Evolutionary conservation across 2,329 filamentous ascomycete species (phyloP).

Genomic region (Trichoderma sp.): DNA sequence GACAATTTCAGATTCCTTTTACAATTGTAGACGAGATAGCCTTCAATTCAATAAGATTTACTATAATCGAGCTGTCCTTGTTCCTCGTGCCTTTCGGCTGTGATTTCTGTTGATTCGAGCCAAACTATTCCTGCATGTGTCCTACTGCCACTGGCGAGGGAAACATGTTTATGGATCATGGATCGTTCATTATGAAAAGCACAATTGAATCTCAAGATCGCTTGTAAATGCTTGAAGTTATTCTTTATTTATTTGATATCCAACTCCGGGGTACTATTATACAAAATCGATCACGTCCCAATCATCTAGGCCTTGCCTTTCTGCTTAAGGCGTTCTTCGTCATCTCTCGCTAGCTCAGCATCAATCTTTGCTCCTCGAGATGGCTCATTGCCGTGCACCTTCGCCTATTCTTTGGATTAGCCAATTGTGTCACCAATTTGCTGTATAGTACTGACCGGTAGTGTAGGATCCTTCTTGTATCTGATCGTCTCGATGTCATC

Average conservation of each 20-base stretch:
- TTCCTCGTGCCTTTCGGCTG: too few relatives aligned
- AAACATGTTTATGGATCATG: too few relatives aligned
- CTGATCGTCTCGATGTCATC: slow-evolving; percentile 48
- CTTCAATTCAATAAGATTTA: background rate
- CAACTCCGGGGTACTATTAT: too few relatives aligned
- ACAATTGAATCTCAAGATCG: too few relatives aligned
- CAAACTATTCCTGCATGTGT: too few relatives aligned
- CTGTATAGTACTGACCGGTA: slow-evolving; percentile 49
- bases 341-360: slow-evolving; percentile 67
- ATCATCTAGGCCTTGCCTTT: slow-evolving; percentile 50
- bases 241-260: too few relatives aligned
- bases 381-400: slow-evolving; percentile 71
- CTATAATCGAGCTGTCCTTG: background rate
- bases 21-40: background rate
- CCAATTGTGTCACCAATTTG: background rate
- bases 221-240: too few relatives aligned
- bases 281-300: background rate
- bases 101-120: too few relatives aligned
- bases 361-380: slow-evolving; percentile 73
- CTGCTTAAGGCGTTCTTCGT: slow-evolving; percentile 63
- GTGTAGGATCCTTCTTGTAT: slow-evolving; percentile 62
- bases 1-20: background rate
- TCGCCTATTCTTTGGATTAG: slow-evolving; percentile 50
- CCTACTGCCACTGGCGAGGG: too few relatives aligned
- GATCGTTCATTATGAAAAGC: too few relatives aligned